Evolutionary conservation across 208 protist genomes (phyloP).

Genomic region (Naegleria lovaniensis): DNA sequence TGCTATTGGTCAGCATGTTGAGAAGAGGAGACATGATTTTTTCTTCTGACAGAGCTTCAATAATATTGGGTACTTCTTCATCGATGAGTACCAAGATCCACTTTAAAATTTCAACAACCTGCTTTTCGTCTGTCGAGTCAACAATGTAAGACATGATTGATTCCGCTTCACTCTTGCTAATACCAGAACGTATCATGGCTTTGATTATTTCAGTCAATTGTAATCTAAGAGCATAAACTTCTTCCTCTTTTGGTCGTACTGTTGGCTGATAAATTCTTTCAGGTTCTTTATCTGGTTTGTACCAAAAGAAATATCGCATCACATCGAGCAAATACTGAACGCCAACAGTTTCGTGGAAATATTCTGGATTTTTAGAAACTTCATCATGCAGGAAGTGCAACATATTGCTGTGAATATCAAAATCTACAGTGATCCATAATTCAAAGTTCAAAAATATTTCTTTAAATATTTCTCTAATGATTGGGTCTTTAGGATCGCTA

Average conservation of each 20-base stretch:
- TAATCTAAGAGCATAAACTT: neutral
- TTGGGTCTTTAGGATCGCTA: neutral
- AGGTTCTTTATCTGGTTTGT: neutral
- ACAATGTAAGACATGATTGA: neutral
- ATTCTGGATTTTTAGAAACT: neutral
- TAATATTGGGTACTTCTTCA: neutral
- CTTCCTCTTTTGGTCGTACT: neutral
- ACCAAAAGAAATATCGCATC: slow-evolving; percentile 7
- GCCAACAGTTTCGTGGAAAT: slow-evolving; percentile 18
- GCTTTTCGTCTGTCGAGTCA: neutral
- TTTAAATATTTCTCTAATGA: neutral
- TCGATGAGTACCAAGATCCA: neutral
- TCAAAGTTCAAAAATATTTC: slow-evolving; percentile 22
- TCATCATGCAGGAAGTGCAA: neutral
- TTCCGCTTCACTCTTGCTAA: neutral
- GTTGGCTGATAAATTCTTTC: neutral
- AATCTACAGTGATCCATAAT: neutral
- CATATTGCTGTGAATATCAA: neutral
- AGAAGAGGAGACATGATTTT: neutral
- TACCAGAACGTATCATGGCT: neutral
- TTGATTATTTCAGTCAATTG: neutral
- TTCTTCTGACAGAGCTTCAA: neutral
- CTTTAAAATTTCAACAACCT: slow-evolving; percentile 21
- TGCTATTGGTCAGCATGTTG: neutral
- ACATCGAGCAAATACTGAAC: slow-evolving; percentile 17